These are phyloP conservation scores for Sophora flavescens DNA, from an alignment of 306 rosid species.

Conservation along the genomic window DNA sequence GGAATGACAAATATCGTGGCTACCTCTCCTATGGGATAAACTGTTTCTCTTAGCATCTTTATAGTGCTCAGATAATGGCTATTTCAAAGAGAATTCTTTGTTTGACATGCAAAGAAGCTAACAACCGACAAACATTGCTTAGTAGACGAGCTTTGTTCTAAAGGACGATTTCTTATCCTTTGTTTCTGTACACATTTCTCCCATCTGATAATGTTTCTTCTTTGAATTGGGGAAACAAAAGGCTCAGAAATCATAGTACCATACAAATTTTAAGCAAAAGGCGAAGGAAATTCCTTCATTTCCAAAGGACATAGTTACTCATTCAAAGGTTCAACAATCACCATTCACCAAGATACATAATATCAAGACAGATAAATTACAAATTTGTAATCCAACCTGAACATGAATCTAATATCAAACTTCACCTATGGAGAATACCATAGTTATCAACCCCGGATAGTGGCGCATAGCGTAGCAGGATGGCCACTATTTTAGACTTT, in stretches of 20 bases:
- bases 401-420: not conserved
- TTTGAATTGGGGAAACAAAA: not conserved
- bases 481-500: no score
- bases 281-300: not conserved
- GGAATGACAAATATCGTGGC: not conserved
- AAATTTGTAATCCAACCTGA: constrained; percentile 16
- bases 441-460: no score
- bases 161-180: constrained; percentile 5
- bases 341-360: not conserved
- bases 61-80: not conserved
- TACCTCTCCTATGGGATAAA: not conserved
- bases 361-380: not conserved
- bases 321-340: not conserved
- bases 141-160: not conserved
- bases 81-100: not conserved
- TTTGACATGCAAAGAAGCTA: not conserved
- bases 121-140: not conserved
- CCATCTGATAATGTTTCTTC: not conserved
- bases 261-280: not conserved
- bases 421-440: not conserved
- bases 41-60: not conserved
- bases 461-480: no score
- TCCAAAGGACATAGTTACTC: not conserved
- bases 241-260: not conserved
- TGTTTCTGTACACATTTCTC: not conserved